Base-by-base conservation (phyloP, 129 eudicot genomes). In the Rutidosis leptorrhynchoides region DNA sequence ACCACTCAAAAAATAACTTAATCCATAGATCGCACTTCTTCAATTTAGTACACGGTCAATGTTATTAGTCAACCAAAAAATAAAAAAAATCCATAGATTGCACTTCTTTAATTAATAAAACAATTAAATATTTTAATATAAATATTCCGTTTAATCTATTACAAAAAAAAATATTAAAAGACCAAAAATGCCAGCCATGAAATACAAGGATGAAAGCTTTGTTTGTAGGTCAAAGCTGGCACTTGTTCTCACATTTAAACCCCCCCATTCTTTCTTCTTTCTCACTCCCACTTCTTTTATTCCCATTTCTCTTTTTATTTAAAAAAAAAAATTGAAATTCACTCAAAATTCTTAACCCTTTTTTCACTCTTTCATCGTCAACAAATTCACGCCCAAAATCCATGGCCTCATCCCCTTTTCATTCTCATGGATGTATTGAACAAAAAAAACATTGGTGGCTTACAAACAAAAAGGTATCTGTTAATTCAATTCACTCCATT, bases 361-460 rank as follows among this genome's bases (percentile, higher is more conserved):
- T 65, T 69, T 57, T 51, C 69, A 49, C 52, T 21, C 22, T 17
- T 22, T 55, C 16, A 52, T 56, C n/a, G 62, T 54, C 45, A 58
- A 25, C 45, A 53, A 21, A 48, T 15, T 26, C n/a, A 56, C 28
- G 6, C 10, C 23, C 71, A 52, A 52, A n/a, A n/a, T n/a, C 78
- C 54, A 86, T 83, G 96, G 83, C 37, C 48, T 58, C 79, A 51
- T 78, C 95, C 40, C 88, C 97, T 33, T 80, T 67, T 42, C 63
- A 27, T 58, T 58, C 63, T 27, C 79, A 49, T 75, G 86, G 72
- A 69, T 72, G 69, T 49, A 83, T 53, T 84, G 97, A 91, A 11
- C 16, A 11, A 22, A 91, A 76, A 80, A 91, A 87, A 56, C 93
- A 81, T 67, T 91, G 97, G 97, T 91, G 96, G 96, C 90, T 81